Evolutionary conservation across 73 alveolate species (phyloP), one percentile per base, ranked within the genome.

Genomic region (Paramecium tetraurelia): DNA sequence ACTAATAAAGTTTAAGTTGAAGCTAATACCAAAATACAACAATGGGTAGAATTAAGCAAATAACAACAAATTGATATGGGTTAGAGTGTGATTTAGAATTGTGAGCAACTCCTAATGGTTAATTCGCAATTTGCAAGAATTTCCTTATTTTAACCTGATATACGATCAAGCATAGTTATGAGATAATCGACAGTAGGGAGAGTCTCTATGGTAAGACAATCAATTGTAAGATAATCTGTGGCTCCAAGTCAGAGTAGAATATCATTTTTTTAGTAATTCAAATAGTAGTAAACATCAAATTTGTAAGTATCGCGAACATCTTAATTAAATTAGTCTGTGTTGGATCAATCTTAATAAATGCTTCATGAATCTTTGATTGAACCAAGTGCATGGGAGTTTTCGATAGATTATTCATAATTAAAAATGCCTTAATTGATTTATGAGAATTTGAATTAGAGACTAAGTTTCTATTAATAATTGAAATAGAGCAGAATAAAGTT

Each of bases 1-100:
- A 27, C 27, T 16, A 48, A 11, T 48, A 48, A 48, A 48, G 59
- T 48, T 14, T 48, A 48, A 22, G 22, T 16, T 48, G 90, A 80
- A 80, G 90, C 90, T 40, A 46, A 80, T 46, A 80, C 48, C 3
- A 80, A 80, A 80, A 80, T 77, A 38, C n/a, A 41, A 16, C 46
- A 40, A 27, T 80, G 90, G 90, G 75, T 80, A 16, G 90, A 80
- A 80, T 80, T 12, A 35, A 41, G 70, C 46, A 80, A 48, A 80
- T 21, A 80, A 22, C 46, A 40, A 46, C 18, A 80, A 80, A 80
- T 48, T 14, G 70, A 80, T 14, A 80, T 80, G 90, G 90, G 90
- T 2, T 20, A 44, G 43, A 14, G 46, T 80, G 90, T 80, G 27
- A 21, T 80, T 9, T 46, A n/a, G 1, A 80, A 48, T 80, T 80